Conservation (phyloP, 2,329 filamentous ascomycete species). For the Aureobasidium sp. region DNA sequence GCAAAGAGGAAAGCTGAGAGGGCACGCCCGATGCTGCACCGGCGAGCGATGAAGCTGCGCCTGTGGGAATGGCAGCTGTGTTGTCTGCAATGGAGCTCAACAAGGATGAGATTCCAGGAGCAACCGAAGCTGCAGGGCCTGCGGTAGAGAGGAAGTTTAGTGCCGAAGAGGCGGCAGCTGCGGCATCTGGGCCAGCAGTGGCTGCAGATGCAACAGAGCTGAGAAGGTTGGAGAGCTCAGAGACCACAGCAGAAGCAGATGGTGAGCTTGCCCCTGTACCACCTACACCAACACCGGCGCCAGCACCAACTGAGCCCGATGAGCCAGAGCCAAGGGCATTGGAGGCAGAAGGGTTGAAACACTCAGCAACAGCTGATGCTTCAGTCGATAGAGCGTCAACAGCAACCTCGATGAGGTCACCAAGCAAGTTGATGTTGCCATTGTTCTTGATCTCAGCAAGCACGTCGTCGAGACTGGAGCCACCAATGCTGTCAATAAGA, state of each 20-base stretch:
- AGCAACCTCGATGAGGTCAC: slow-evolving; percentile 10
- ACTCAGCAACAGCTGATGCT: slow-evolving; percentile 2
- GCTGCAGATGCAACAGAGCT: background rate
- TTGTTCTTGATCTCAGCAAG: background rate
- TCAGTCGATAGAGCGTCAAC: background rate
- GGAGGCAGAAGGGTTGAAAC: slow-evolving; percentile 1
- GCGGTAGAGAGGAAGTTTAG: background rate
- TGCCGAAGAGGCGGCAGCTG: background rate
- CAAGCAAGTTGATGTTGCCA: slow-evolving; percentile 10
- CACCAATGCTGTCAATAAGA: slow-evolving; percentile 3
- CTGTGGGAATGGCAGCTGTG: background rate
- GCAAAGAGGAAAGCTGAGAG: background rate
- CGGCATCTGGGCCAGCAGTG: background rate
- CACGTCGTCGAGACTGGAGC: slow-evolving; percentile 6
- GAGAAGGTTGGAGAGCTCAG: background rate
- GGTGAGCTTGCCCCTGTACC: background rate
- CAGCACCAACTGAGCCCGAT: background rate
- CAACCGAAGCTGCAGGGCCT: background rate
- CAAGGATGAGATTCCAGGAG: background rate
- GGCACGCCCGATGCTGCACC: background rate
- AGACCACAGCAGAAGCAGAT: background rate
- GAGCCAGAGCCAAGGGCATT: background rate
- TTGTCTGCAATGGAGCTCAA: background rate
- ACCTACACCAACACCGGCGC: background rate
- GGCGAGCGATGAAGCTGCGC: background rate